Conservation (phyloP, 768 basidiomycete species). For the Kwoniella shandongensis region DNA sequence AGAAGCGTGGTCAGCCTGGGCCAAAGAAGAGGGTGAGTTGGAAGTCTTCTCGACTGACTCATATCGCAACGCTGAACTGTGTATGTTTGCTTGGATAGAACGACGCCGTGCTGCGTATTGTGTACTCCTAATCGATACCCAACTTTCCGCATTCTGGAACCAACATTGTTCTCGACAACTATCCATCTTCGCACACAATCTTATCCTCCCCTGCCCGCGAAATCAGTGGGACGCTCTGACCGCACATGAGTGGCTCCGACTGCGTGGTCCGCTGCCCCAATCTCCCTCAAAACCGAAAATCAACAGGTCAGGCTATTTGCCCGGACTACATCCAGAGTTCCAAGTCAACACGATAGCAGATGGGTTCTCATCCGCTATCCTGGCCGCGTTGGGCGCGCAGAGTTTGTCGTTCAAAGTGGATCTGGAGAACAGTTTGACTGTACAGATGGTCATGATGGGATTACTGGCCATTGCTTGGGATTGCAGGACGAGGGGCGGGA, state of each 20-base stretch:
- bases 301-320: conserved; percentile 23
- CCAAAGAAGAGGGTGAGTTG: conserved; percentile 41
- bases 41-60: neutral
- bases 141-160: conserved; percentile 42
- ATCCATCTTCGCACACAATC: conserved; percentile 43
- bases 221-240: conserved; percentile 37
- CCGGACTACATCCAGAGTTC: conserved; percentile 44
- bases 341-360: conserved; percentile 26
- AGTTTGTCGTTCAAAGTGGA: conserved; percentile 30
- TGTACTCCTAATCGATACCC: conserved; percentile 41
- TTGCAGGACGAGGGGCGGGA: conserved; percentile 37
- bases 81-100: conserved; percentile 21
- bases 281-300: conserved; percentile 4
- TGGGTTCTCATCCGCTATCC: conserved; percentile 31
- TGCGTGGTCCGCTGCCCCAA: conserved; percentile 8
- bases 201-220: conserved; percentile 34
- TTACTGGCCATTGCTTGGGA: conserved; percentile 44
- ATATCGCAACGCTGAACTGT: neutral
- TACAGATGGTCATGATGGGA: conserved; percentile 39
- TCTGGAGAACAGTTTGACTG: conserved; percentile 24
- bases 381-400: conserved; percentile 25
- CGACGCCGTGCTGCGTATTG: conserved; percentile 42
- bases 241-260: conserved; percentile 35
- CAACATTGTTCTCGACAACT: conserved; percentile 40
- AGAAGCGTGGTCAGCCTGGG: conserved; percentile 39